Evolutionary conservation across 2,329 filamentous ascomycete species (phyloP).

Genomic region (Talaromyces sp.): DNA sequence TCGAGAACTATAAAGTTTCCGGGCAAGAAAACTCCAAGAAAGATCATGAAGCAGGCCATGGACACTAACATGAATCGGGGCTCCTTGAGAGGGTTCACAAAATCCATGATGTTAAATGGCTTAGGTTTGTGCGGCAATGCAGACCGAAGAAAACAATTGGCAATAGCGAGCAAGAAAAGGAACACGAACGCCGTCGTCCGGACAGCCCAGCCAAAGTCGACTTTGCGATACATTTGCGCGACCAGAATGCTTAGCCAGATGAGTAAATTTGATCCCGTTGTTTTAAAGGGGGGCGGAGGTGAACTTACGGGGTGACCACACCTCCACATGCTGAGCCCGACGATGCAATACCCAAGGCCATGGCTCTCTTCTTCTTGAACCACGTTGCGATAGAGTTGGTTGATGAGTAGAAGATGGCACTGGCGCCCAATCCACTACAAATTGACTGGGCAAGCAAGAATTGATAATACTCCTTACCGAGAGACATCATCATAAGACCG

Average conservation of each 20-base stretch:
- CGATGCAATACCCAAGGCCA: constrained; percentile 22
- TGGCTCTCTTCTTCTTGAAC: constrained; percentile 1
- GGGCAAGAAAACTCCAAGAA: neutral
- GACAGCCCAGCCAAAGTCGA: constrained; percentile 60
- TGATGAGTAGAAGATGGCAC: constrained; percentile 51
- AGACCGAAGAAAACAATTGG: constrained; percentile 53
- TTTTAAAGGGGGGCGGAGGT: neutral
- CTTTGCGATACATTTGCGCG: constrained; percentile 51
- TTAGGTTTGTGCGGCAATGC: constrained; percentile 32
- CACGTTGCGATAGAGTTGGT: constrained; percentile 53
- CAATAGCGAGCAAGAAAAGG: constrained; percentile 56
- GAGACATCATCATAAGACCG: constrained; percentile 54
- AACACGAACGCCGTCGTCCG: constrained; percentile 60
- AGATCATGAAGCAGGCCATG: neutral
- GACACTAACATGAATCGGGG: neutral
- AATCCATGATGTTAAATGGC: neutral
- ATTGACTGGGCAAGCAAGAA: constrained; percentile 54
- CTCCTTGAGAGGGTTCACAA: neutral
- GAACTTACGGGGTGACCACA: constrained; percentile 51
- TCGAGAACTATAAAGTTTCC: neutral
- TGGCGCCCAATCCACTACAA: constrained; percentile 53
- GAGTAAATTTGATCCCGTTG: neutral
- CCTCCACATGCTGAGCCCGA: constrained; percentile 51
- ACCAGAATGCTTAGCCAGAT: constrained; percentile 52
- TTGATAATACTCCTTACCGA: constrained; percentile 53